These are phyloP conservation scores for Huiozyma naganishii DNA, from an alignment of 805 yeast species.

Conservation along the genomic window DNA sequence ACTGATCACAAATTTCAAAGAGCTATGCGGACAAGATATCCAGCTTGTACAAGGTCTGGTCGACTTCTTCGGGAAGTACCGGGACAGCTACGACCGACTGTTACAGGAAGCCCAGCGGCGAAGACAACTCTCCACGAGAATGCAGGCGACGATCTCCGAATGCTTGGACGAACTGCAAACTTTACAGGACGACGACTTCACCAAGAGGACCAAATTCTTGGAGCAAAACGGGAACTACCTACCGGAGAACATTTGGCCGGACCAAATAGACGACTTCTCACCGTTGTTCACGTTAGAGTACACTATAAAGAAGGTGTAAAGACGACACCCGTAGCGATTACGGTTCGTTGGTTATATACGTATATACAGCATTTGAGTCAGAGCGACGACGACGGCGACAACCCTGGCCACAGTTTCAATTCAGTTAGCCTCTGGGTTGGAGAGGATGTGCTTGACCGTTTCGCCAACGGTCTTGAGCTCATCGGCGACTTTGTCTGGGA, in stretches of 20 bases:
- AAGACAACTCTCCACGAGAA: conserved; percentile 29
- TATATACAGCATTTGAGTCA: neutral
- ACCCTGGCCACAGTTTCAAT: neutral
- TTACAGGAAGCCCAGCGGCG: conserved; percentile 46
- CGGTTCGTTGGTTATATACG: neutral
- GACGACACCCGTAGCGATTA: neutral
- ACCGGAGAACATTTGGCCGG: conserved; percentile 46
- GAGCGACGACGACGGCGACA: no score
- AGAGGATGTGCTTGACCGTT: conserved; percentile 76
- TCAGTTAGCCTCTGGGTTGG: conserved; percentile 43
- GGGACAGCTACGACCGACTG: conserved; percentile 41
- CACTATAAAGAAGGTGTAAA: conserved; percentile 5
- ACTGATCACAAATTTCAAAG: conserved; percentile 27
- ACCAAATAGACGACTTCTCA: conserved; percentile 27
- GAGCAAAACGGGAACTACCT: conserved; percentile 41
- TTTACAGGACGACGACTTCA: conserved; percentile 35
- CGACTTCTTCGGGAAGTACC: conserved; percentile 41
- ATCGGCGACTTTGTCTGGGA: conserved; percentile 87
- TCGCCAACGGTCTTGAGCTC: conserved; percentile 88
- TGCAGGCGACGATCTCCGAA: conserved; percentile 31
- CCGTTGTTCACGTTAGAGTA: conserved; percentile 22
- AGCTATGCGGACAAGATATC: conserved; percentile 20
- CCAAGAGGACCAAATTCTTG: conserved; percentile 35
- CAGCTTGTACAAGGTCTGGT: conserved; percentile 28
- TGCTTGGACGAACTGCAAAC: conserved; percentile 32